phyloP scores from a whole-genome alignment of 345 rosid species.

The Odontarrhena argentea region DNA sequence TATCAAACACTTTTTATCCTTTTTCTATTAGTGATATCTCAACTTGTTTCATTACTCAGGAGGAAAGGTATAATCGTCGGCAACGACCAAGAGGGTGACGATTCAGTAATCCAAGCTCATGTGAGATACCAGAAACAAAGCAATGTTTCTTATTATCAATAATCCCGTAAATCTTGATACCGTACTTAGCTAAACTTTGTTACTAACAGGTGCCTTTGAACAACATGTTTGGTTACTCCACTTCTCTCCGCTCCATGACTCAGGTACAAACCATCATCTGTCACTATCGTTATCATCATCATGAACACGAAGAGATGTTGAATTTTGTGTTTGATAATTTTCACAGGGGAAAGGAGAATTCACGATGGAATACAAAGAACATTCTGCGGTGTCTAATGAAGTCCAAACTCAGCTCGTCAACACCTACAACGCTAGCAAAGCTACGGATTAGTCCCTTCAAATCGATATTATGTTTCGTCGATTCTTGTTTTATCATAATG shows the following conservation, averaged over 20 bases:
- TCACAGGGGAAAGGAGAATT: conserved; percentile 94
- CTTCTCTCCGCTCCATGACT: conserved; percentile 96
- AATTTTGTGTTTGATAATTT: not conserved
- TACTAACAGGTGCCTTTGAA: conserved; percentile 80
- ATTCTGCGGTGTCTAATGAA: conserved; percentile 77
- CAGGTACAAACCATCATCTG: conserved; percentile 49
- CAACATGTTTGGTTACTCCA: conserved; percentile 99
- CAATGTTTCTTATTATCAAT: not conserved
- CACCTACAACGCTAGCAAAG: conserved; percentile 65
- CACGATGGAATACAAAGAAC: conserved; percentile 99
- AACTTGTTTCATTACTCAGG: conserved; percentile 48
- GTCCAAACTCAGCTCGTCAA: conserved; percentile 85
- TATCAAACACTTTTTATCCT: not conserved
- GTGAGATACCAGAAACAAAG: conserved; percentile 45
- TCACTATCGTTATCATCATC: not conserved
- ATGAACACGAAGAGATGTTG: conserved; percentile 4
- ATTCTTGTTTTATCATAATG: not conserved
- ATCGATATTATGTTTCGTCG: conserved; percentile 2
- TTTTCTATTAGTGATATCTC: not conserved
- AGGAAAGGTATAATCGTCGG: conserved; percentile 97
- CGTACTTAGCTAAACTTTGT: conserved; percentile 6
- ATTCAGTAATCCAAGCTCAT: conserved; percentile 74
- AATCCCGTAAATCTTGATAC: not conserved
- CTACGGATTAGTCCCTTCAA: conserved; percentile 40
- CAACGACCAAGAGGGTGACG: conserved; percentile 96